Base-by-base conservation (phyloP, 2,329 filamentous ascomycete species). In the Ceratocystis smalleyi region DNA sequence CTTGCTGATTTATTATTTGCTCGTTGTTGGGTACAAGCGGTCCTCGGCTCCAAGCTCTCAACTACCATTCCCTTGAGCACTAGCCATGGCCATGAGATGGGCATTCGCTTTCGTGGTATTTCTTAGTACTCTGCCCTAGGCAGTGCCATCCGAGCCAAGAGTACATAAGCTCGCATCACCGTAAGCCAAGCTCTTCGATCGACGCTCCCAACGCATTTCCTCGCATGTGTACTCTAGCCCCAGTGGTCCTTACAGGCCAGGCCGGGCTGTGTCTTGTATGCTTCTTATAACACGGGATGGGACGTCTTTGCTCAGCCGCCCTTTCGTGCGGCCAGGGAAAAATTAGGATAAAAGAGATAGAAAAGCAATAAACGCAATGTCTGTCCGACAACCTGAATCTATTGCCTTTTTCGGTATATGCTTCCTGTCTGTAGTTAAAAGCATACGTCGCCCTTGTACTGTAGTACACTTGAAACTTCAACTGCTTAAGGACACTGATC, bases 361-460 rank as follows among this genome's bases (percentile, higher is more conserved):
- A 40, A 40, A 40, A 35, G 24, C n/a, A 57, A 35, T 57, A 30
- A 35, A 17, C 17, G 12, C 32, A 8, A 19, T n/a, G 15, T 57
- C 54, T 57, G 54, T 57, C 54, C 12, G 54, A 57, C 54, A 35
- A 15, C 54, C 8, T 57, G 54, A n/a, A 57, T 2, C 24, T 7
- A 57, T 57, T 57, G 17, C 54, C 54, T 35, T n/a, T 57, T 57
- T 57, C 17, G 54, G 54, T 57, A 57, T 57, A 32, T 57, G 5
- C 27, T 35, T 57, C 27, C 30, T 17, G 19, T 30, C 1, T 17
- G 27, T 4, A 54, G 7, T 30, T 22, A 10, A 27, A 17, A 1
- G 27, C n/a, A n/a, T 57, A 6, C 19, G 6, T 24, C 17, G 54
- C 54, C 54, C 54, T 57, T 57, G 54, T 30, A 10, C n/a, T 35